Conservation (phyloP, 176 grass and related monocot species). For the Carex cristatella region DNA sequence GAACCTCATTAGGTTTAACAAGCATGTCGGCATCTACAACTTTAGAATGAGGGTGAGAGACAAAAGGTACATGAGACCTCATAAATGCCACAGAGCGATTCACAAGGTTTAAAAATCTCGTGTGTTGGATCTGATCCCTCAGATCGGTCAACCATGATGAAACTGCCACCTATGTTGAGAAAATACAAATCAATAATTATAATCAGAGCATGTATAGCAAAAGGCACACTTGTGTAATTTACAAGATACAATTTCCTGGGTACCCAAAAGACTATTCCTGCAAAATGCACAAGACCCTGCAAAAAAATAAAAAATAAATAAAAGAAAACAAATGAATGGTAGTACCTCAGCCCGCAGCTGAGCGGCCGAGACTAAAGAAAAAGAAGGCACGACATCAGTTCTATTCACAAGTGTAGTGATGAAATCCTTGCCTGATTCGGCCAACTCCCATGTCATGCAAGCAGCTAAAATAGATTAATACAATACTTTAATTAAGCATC, state of each 20-base stretch:
- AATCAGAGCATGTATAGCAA: conserved; percentile 10
- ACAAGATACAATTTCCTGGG: conserved; percentile 10
- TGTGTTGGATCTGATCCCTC: conserved; percentile 61
- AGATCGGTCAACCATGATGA: conserved; percentile 78
- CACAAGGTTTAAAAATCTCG: conserved; percentile 67
- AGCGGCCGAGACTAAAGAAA: conserved; percentile 41
- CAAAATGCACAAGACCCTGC: neutral
- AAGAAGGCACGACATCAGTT: conserved; percentile 73
- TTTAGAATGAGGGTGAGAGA: conserved; percentile 65
- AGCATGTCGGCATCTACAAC: conserved; percentile 67
- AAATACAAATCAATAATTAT: neutral
- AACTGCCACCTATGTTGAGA: conserved; percentile 43
- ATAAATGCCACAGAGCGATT: conserved; percentile 69
- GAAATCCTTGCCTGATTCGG: conserved; percentile 68
- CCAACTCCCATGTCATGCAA: conserved; percentile 93
- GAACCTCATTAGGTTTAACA: conserved; percentile 1
- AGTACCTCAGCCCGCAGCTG: conserved; percentile 62
- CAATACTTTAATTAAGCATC: conserved; percentile 20
- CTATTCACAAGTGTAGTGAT: conserved; percentile 66
- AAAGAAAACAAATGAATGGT: neutral
- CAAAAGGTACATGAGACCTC: conserved; percentile 60
- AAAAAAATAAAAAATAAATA: neutral
- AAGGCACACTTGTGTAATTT: neutral
- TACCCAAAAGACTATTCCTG: neutral
- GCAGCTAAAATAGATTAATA: conserved; percentile 49